Evolutionary conservation across 2,329 filamentous ascomycete genomes (phyloP), one percentile per base, ranked within the genome.

Genomic region (Penicillium sp.): DNA sequence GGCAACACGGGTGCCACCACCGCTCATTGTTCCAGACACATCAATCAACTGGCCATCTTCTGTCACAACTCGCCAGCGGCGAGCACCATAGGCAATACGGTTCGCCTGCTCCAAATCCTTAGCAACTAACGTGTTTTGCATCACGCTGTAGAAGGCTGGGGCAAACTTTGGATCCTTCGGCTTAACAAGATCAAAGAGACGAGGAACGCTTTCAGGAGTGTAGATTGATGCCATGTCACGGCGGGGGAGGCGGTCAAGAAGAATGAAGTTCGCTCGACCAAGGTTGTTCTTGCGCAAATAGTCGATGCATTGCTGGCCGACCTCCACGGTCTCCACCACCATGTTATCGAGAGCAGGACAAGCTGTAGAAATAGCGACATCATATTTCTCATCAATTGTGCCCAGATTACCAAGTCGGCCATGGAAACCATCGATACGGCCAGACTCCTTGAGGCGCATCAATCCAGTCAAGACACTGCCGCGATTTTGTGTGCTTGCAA

Each of bases 1-100:
- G 61, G 91, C 90, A 49, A 93, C 87, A 15, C 87, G 87, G 40
- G 82, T 91, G 49, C 93, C 93, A 76, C 93, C 93, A 75, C 93
- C 93, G 51, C 88, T 95, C 93, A 98, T 97, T 32, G 93, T 97
- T 76, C 93, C 93, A 1, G 91, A 96, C 67, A 94, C 94, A 72
- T 98, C 93, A 58, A 98, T 97, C 45, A 98, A 78, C 68, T 96
- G 90, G 43, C 93, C 93, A 53, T 90, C 88, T 2, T 98, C 79
- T 0, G 93, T 98, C 35, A 98, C 93, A 3, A 98, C 93, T 57
- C 93, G 84, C 93, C 93, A 98, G 68, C 93, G 77, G 73, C 83
- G 87, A 40, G 87, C 87, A 37, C 93, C 91, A 62, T 97, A 98
- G 7, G 93, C 93, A 57, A 98, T 96, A 41, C 93, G 84, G 69